phyloP scores from a whole-genome alignment of 2,329 filamentous ascomycete species.

The Ceratocystis alfenasii region DNA sequence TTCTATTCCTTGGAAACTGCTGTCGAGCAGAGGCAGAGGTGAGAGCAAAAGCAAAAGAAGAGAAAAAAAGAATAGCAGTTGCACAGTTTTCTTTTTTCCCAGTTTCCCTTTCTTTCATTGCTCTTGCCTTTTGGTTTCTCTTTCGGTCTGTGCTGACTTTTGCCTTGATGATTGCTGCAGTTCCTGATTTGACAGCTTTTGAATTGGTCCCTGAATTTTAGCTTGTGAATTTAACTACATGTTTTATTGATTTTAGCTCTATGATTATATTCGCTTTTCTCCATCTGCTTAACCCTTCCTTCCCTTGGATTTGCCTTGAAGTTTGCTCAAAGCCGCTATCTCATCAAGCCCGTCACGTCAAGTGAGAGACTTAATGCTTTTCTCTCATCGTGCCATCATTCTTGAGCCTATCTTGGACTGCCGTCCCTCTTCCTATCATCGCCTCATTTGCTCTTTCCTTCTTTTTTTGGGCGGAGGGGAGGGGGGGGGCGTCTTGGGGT shows the following conservation, averaged over 20 bases:
- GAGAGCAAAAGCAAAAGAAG: neutral
- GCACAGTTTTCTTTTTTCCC: neutral
- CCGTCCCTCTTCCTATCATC: neutral
- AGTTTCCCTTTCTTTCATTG: neutral
- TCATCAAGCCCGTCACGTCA: neutral
- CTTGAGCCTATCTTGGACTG: neutral
- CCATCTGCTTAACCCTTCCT: neutral
- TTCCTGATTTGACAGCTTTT: constrained; percentile 12
- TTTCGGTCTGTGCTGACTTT: constrained; percentile 10
- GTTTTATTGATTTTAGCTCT: constrained; percentile 1
- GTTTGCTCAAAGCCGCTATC: neutral
- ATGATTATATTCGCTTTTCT: neutral
- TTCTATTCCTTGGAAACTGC: neutral
- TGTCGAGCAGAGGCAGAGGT: neutral
- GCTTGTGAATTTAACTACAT: neutral
- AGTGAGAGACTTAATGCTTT: neutral
- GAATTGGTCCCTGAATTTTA: constrained; percentile 7
- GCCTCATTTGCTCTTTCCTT: neutral
- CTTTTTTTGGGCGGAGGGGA: neutral
- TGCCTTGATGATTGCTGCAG: neutral
- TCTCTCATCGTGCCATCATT: neutral
- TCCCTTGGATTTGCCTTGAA: neutral
- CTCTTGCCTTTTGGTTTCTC: neutral
- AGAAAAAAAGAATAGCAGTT: neutral
- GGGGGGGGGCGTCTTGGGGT: neutral